These are phyloP conservation scores for Diaporthe citriasiana DNA, from an alignment of 2,329 filamentous ascomycete species.

Conservation along the genomic window DNA sequence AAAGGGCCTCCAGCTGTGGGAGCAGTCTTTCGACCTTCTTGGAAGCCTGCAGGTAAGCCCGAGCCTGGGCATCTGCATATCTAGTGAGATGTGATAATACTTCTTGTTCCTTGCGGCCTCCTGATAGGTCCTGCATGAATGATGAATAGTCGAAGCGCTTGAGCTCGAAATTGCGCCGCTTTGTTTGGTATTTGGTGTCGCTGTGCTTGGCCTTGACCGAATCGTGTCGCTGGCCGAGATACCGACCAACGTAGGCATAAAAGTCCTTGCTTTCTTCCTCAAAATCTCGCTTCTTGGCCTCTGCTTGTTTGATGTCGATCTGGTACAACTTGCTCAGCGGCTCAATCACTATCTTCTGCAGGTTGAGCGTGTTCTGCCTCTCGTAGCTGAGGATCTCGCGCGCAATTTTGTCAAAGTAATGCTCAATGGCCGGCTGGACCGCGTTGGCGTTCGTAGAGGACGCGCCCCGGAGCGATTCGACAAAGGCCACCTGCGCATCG, in stretches of 20 bases:
- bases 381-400: conserved; percentile 91
- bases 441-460: conserved; percentile 94
- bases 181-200: conserved; percentile 95
- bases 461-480: conserved; percentile 88
- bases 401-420: conserved; percentile 98
- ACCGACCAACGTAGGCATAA: conserved; percentile 94
- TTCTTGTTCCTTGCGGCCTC: conserved; percentile 98
- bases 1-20: conserved; percentile 90
- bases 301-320: conserved; percentile 96
- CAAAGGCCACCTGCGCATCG: conserved; percentile 84
- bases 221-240: conserved; percentile 96
- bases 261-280: conserved; percentile 99
- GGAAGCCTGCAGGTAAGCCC: conserved; percentile 83
- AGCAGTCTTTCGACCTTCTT: conserved; percentile 90
- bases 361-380: conserved; percentile 83
- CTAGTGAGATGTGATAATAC: conserved; percentile 94
- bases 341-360: conserved; percentile 95
- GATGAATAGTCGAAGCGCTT: conserved; percentile 99
- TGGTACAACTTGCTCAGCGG: conserved; percentile 93
- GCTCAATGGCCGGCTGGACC: conserved; percentile 95
- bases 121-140: conserved; percentile 99
- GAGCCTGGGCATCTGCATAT: conserved; percentile 92
- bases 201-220: conserved; percentile 98
- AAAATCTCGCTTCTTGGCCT: conserved; percentile 96
- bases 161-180: conserved; percentile 94